These are phyloP conservation scores for Alternaria sp. DNA, from an alignment of 2,329 filamentous ascomycete genomes.

Conservation along the genomic window DNA sequence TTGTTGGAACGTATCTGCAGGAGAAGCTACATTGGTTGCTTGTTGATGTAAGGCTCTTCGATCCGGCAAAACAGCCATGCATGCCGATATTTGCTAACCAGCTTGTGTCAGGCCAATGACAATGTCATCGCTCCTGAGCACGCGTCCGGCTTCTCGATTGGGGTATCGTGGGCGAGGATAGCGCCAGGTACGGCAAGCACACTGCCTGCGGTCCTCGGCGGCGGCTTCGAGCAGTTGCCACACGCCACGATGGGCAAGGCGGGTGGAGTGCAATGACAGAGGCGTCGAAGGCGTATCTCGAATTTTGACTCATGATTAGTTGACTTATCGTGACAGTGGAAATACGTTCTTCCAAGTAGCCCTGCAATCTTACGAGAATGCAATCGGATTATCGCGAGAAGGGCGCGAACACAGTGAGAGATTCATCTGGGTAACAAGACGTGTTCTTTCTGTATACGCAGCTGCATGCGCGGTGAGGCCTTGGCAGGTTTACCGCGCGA, in stretches of 20 bases:
- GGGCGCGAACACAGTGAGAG: background rate
- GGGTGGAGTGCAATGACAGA: background rate
- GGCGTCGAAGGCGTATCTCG: background rate
- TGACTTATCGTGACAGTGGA: background rate
- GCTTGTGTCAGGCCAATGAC: conserved; percentile 24
- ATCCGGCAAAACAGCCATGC: background rate
- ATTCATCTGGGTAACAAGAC: background rate
- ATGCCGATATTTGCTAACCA: background rate
- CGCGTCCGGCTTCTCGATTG: conserved; percentile 49
- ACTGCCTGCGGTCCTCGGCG: conserved; percentile 17
- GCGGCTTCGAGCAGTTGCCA: conserved; percentile 8
- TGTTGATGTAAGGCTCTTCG: background rate
- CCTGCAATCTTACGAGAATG: background rate
- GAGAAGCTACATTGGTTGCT: background rate
- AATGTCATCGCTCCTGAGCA: conserved; percentile 37
- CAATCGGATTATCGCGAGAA: background rate
- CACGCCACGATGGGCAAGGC: background rate
- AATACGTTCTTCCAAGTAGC: background rate
- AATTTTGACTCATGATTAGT: background rate
- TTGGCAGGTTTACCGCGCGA: background rate
- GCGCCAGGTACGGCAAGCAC: conserved; percentile 38
- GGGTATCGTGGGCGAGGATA: conserved; percentile 49
- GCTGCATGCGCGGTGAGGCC: background rate
- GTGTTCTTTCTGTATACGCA: background rate
- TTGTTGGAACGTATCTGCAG: background rate